These are phyloP conservation scores for Pisolithus thermaeus DNA, from an alignment of 1,284 basidiomycete genomes.

Conservation along the genomic window DNA sequence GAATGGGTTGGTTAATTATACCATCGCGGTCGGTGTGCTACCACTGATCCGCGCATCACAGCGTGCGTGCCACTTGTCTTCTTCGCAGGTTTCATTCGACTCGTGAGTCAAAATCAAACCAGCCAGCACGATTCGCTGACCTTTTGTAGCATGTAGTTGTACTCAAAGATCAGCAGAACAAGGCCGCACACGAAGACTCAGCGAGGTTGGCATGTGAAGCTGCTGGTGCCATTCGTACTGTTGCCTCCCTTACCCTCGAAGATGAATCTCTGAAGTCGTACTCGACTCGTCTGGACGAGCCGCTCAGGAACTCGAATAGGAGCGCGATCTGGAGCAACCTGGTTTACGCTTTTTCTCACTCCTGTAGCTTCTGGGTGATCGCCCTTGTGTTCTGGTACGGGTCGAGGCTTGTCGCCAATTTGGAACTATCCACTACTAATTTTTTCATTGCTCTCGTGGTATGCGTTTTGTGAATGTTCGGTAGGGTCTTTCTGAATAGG, in stretches of 20 bases:
- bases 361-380: constrained; percentile 77
- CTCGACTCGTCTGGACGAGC: constrained; percentile 66
- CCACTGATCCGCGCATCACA: constrained; percentile 20
- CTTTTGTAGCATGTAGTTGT: constrained; percentile 62
- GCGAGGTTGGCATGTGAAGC: constrained; percentile 93
- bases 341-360: constrained; percentile 79
- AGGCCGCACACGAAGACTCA: constrained; percentile 78
- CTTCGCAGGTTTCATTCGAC: constrained; percentile 82
- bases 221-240: constrained; percentile 89
- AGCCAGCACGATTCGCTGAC: constrained; percentile 8
- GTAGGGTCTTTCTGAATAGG: constrained; percentile 12
- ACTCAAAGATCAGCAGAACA: constrained; percentile 85
- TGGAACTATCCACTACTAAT: constrained; percentile 54
- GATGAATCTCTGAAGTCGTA: constrained; percentile 73
- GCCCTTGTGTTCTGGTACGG: constrained; percentile 88
- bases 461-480: constrained; percentile 17
- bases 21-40: constrained; percentile 14
- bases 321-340: constrained; percentile 69
- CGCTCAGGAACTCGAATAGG: constrained; percentile 61
- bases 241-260: constrained; percentile 86
- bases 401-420: constrained; percentile 55
- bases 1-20: constrained; percentile 44
- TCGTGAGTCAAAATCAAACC: constrained; percentile 41
- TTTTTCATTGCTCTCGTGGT: constrained; percentile 89
- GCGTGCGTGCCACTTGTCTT: constrained; percentile 84